phyloP scores from a whole-genome alignment of 202 grass and related monocot species.

The Carex sylvatica region DNA sequence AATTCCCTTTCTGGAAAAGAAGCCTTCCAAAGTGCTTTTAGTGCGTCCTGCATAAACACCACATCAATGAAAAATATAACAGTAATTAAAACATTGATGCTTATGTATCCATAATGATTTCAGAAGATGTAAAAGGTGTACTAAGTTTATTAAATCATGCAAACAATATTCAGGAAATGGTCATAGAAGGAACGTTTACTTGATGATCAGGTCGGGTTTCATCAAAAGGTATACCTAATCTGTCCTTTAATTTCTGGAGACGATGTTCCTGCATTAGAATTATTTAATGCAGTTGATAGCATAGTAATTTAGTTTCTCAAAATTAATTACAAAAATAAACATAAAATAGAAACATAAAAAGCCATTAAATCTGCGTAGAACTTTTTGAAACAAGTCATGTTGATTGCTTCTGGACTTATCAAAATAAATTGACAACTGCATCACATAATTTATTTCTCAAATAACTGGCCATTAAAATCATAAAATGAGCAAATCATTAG shows the following conservation, averaged over 20 bases:
- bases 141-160: not conserved
- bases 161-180: not conserved
- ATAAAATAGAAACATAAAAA: not conserved
- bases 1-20: slow-evolving; percentile 75
- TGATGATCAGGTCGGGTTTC: slow-evolving; percentile 68
- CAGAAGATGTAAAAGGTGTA: not conserved
- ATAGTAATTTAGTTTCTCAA: not conserved
- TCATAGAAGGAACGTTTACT: slow-evolving; percentile 27
- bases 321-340: slow-evolving; percentile 12
- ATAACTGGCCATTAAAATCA: not conserved
- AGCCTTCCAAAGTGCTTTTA: slow-evolving; percentile 61
- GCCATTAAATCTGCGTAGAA: no score
- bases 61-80: not conserved
- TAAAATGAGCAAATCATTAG: not conserved
- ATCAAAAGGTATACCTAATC: slow-evolving; percentile 75
- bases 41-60: slow-evolving; percentile 51
- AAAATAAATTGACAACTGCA: not conserved
- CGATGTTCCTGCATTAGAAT: slow-evolving; percentile 50
- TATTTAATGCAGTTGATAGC: not conserved
- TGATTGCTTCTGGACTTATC: not conserved
- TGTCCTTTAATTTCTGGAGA: slow-evolving; percentile 70
- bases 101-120: not conserved
- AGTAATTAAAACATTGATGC: not conserved
- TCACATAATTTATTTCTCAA: not conserved
- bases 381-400: not conserved